These are phyloP conservation scores for Leishmania tropica DNA, from an alignment of 208 protist species.

Conservation along the genomic window DNA sequence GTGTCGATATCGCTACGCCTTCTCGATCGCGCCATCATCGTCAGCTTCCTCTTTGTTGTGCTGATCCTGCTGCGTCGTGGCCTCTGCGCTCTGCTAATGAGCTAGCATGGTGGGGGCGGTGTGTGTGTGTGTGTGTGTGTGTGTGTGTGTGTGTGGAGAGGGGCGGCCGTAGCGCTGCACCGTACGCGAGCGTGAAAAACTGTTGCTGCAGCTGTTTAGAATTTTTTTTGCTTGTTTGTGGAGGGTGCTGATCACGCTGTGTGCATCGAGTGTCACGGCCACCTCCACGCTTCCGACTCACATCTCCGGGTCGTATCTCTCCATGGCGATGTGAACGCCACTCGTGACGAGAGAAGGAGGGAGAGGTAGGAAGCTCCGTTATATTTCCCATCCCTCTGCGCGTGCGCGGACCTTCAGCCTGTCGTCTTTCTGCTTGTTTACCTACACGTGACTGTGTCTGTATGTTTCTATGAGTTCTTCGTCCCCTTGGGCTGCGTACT, in stretches of 20 bases:
- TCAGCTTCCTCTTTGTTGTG: slow-evolving; percentile 18
- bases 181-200: background rate
- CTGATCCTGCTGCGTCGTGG: slow-evolving; percentile 32
- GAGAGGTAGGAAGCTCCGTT: background rate
- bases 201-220: background rate
- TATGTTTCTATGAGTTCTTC: too few species aligned
- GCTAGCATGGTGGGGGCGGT: background rate
- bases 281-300: background rate
- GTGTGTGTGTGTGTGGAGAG: background rate
- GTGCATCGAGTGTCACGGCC: background rate
- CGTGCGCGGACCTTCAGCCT: background rate
- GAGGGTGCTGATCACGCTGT: background rate
- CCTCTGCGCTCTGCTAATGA: slow-evolving; percentile 14
- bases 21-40: slow-evolving; percentile 23
- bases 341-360: background rate
- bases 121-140: background rate
- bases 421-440: background rate
- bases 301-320: background rate
- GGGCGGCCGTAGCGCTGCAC: background rate
- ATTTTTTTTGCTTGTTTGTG: background rate
- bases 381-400: background rate
- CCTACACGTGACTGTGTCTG: background rate
- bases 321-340: background rate
- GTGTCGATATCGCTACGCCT: slow-evolving; percentile 11
- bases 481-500: background rate